A percentile compares a stretch with the other conserved stretches of the same genome.
These are phyloP conservation scores for Tolypocladium endophyticum DNA, from an alignment of 2,329 filamentous ascomycete species.

Conservation along the genomic window DNA sequence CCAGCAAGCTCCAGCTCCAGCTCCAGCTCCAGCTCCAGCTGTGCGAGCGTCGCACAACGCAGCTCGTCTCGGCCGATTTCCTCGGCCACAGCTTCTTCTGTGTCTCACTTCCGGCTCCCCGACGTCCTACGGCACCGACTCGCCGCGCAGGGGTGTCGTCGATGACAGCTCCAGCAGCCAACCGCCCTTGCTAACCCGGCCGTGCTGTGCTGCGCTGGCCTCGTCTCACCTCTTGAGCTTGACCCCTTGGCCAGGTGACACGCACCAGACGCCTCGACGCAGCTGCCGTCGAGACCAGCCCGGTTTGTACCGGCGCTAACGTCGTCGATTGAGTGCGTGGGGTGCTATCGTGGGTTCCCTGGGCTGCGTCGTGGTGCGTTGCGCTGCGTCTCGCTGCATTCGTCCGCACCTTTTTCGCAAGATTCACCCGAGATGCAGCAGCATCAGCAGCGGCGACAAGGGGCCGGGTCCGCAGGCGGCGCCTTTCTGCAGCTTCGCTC, in stretches of 20 bases:
- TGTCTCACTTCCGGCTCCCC: background rate
- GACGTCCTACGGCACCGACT: background rate
- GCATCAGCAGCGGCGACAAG: background rate
- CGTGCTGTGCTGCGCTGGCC: background rate
- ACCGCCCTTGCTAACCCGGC: background rate
- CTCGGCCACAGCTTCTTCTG: background rate
- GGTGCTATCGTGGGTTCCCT: background rate
- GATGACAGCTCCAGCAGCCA: background rate
- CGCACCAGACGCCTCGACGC: background rate
- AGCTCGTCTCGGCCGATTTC: background rate
- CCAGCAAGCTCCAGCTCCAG: background rate
- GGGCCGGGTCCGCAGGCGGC: background rate
- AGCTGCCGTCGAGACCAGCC: background rate
- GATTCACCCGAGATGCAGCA: background rate
- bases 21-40: background rate
- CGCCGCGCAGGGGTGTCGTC: background rate
- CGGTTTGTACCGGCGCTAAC: background rate
- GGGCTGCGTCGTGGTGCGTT: background rate
- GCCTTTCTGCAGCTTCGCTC: slow-evolving; percentile 11
- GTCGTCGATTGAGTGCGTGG: background rate
- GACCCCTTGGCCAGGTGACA: background rate
- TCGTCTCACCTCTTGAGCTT: background rate
- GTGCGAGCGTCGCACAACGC: too few species aligned
- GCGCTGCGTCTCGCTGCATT: background rate
- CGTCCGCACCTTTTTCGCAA: background rate